Percentiles rank a stretch among this genome's conserved stretches.
phyloP scores from a whole-genome alignment of 192 early-diverging fungal species.

The Podila minutissima region DNA sequence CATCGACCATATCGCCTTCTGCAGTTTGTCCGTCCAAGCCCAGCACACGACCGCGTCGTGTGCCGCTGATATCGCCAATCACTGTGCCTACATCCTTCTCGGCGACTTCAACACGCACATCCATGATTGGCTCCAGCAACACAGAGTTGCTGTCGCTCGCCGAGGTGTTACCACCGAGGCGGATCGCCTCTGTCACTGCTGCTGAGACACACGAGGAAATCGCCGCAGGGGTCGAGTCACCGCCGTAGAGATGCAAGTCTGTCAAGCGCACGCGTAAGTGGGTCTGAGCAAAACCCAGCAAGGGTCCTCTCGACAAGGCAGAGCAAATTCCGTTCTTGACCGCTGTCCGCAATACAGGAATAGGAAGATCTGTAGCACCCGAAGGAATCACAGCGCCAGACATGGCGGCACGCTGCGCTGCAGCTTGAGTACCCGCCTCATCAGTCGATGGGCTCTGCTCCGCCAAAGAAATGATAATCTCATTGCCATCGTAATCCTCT shows the following conservation, averaged over 20 bases:
- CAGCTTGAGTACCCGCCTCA: slow-evolving; percentile 23
- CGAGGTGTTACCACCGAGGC: slow-evolving; percentile 21
- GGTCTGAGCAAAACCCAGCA: slow-evolving; percentile 82
- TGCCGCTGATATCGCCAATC: slow-evolving; percentile 83
- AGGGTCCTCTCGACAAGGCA: slow-evolving; percentile 77
- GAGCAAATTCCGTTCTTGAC: slow-evolving; percentile 72
- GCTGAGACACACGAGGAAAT: slow-evolving; percentile 72
- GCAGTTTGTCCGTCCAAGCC: slow-evolving; percentile 57
- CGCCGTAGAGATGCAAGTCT: slow-evolving; percentile 64
- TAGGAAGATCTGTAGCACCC: slow-evolving; percentile 13
- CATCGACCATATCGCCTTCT: slow-evolving; percentile 22
- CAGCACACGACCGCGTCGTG: slow-evolving; percentile 75
- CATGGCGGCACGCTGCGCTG: slow-evolving; percentile 16
- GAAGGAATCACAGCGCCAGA: slow-evolving; percentile 24
- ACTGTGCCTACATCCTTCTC: slow-evolving; percentile 80
- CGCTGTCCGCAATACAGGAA: slow-evolving; percentile 54
- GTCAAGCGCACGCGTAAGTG: slow-evolving; percentile 64
- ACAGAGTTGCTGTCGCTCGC: slow-evolving; percentile 22
- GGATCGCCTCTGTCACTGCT: slow-evolving; percentile 67
- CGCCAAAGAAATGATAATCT: slow-evolving; percentile 36
- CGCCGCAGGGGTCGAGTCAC: slow-evolving; percentile 66
- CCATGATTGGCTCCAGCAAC: slow-evolving; percentile 89
- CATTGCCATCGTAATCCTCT: slow-evolving; percentile 54
- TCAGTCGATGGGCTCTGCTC: slow-evolving; percentile 21
- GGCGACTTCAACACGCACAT: slow-evolving; percentile 73